Evolutionary conservation across 306 rosid genomes (phyloP).

Genomic region (Inga laurina): DNA sequence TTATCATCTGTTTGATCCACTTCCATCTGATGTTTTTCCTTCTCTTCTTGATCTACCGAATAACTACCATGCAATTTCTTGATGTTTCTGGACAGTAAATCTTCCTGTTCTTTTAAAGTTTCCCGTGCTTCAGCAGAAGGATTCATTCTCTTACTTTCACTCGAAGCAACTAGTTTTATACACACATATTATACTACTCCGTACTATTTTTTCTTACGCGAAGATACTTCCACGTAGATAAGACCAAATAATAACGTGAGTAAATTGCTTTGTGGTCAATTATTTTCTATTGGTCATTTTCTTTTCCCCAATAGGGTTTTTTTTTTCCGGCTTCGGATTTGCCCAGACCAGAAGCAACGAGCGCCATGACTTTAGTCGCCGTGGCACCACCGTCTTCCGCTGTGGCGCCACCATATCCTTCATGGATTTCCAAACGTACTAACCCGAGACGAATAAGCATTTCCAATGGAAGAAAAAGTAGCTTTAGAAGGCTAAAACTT

Average conservation of each 20-base stretch:
- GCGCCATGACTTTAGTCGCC: constrained; percentile 34
- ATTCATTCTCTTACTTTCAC: too few relatives aligned
- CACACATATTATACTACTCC: too few relatives aligned
- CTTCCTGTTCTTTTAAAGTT: too few relatives aligned
- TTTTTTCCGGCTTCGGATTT: neutral
- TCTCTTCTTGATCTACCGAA: too few relatives aligned
- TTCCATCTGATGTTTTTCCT: too few relatives aligned
- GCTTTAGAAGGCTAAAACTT: neutral
- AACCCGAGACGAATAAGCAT: constrained; percentile 32
- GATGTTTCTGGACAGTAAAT: too few relatives aligned
- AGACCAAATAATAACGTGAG: neutral
- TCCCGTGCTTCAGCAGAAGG: too few relatives aligned
- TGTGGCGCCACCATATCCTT: constrained; percentile 27
- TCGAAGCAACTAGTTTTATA: too few relatives aligned
- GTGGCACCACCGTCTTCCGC: constrained; percentile 3
- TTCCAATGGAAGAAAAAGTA: constrained; percentile 26
- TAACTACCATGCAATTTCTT: too few relatives aligned
- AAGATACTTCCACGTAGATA: neutral
- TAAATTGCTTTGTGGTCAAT: neutral
- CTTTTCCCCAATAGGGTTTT: neutral
- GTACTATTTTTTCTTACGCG: too few relatives aligned
- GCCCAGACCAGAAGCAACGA: neutral
- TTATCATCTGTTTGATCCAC: too few relatives aligned
- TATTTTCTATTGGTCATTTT: neutral
- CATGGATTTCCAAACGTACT: constrained; percentile 27